Conservation (phyloP, 805 yeast genomes). For the Candida berthetii region DNA sequence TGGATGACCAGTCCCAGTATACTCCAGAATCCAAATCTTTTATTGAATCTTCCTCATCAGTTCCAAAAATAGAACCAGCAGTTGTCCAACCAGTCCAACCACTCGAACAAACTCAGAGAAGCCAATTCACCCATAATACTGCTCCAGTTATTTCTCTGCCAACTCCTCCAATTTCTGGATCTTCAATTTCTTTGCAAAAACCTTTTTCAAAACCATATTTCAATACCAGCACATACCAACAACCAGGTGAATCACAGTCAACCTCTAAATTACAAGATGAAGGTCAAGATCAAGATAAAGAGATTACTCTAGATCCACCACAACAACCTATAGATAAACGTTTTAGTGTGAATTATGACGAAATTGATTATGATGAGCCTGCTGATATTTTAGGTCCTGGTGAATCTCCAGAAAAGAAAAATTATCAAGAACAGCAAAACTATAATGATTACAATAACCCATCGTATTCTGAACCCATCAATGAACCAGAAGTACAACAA, state of each 20-base stretch:
- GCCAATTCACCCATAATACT: not conserved
- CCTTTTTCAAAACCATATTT: not conserved
- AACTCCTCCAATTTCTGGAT: not conserved
- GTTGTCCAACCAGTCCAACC: too few relatives aligned
- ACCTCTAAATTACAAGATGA: not conserved
- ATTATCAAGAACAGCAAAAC: too few relatives aligned
- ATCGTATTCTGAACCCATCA: too few relatives aligned
- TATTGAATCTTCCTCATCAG: too few relatives aligned
- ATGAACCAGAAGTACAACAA: too few relatives aligned
- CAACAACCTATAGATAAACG: not conserved
- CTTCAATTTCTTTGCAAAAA: not conserved
- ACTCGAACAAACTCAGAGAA: too few relatives aligned
- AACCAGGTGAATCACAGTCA: not conserved
- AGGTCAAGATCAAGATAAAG: not conserved
- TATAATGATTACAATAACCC: too few relatives aligned
- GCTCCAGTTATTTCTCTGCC: not conserved
- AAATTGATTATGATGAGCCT: not conserved
- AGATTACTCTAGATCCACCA: not conserved
- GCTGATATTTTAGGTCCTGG: not conserved
- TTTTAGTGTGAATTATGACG: not conserved
- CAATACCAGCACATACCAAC: not conserved
- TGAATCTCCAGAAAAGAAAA: not conserved
- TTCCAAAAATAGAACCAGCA: too few relatives aligned
- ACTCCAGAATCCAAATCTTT: too few relatives aligned
- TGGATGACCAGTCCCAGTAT: too few relatives aligned